Conservation (phyloP, 495 filamentous ascomycete genomes). For the Penicillium cinerascens region DNA sequence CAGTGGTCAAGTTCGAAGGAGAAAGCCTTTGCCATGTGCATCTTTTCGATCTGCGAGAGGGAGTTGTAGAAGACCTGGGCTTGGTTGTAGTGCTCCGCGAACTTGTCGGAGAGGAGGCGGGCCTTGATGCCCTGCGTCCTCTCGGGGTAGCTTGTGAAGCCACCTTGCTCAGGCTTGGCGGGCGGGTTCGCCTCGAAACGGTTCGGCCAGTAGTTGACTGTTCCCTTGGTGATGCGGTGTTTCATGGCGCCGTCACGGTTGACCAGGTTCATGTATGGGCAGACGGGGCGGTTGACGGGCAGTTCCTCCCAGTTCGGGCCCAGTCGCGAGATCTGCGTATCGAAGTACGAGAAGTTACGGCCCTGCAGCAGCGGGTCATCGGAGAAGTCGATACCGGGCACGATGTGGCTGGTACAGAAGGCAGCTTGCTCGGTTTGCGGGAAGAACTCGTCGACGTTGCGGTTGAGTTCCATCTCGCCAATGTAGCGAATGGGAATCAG, state of each 20-base stretch:
- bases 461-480: conserved; percentile 78
- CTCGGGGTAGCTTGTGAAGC: conserved; percentile 64
- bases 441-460: conserved; percentile 83
- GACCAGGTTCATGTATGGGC: conserved; percentile 58
- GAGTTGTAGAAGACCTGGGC: conserved; percentile 77
- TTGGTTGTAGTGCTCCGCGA: conserved; percentile 70
- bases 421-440: conserved; percentile 75
- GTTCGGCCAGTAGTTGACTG: conserved; percentile 89
- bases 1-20: conserved; percentile 87
- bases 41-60: conserved; percentile 64
- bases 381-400: conserved; percentile 84
- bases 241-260: conserved; percentile 37
- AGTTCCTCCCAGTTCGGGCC: conserved; percentile 85
- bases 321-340: conserved; percentile 79
- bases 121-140: conserved; percentile 66
- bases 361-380: conserved; percentile 81
- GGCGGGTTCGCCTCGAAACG: conserved; percentile 64
- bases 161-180: conserved; percentile 55
- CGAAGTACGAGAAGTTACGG: conserved; percentile 83
- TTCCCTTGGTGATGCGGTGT: conserved; percentile 60
- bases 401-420: conserved; percentile 82
- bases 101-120: conserved; percentile 70
- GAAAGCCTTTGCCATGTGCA: conserved; percentile 66
- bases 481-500: conserved; percentile 75
- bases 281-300: conserved; percentile 75